Conservation (phyloP, 1,284 basidiomycete genomes). For the Peniophora sp. region DNA sequence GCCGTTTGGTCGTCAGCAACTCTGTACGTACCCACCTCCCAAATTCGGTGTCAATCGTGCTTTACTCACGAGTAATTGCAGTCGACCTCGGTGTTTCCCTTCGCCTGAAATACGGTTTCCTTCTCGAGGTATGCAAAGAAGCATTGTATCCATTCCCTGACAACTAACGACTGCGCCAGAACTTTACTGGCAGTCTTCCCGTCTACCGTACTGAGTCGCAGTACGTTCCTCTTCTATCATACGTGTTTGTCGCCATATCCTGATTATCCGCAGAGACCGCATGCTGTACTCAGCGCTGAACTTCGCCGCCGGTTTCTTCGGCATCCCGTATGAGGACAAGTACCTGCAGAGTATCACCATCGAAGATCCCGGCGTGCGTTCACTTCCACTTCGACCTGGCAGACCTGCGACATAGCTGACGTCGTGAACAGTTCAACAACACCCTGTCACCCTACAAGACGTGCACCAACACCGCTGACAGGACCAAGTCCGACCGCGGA, state of each 20-base stretch:
- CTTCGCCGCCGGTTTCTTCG: slow-evolving; percentile 85
- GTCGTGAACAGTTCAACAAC: slow-evolving; percentile 61
- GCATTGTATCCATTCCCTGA: background rate
- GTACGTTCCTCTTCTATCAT: slow-evolving; percentile 35
- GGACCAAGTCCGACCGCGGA: slow-evolving; percentile 47
- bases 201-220: slow-evolving; percentile 87
- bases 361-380: slow-evolving; percentile 52
- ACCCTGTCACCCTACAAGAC: slow-evolving; percentile 72
- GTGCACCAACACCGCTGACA: slow-evolving; percentile 53
- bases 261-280: slow-evolving; percentile 50
- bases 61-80: slow-evolving; percentile 20
- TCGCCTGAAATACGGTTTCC: slow-evolving; percentile 74
- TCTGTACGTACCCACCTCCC: slow-evolving; percentile 39
- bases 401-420: background rate
- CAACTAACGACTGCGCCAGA: slow-evolving; percentile 37
- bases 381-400: background rate
- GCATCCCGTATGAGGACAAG: slow-evolving; percentile 69
- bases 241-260: no score
- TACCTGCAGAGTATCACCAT: slow-evolving; percentile 80
- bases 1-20: slow-evolving; percentile 76
- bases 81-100: slow-evolving; percentile 67
- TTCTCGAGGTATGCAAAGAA: slow-evolving; percentile 46
- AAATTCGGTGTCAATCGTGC: background rate
- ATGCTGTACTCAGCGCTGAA: slow-evolving; percentile 81
- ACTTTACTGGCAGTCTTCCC: slow-evolving; percentile 74